phyloP scores from a whole-genome alignment of 352 stramenopile species.

The Globisporangium acanthophoron region DNA sequence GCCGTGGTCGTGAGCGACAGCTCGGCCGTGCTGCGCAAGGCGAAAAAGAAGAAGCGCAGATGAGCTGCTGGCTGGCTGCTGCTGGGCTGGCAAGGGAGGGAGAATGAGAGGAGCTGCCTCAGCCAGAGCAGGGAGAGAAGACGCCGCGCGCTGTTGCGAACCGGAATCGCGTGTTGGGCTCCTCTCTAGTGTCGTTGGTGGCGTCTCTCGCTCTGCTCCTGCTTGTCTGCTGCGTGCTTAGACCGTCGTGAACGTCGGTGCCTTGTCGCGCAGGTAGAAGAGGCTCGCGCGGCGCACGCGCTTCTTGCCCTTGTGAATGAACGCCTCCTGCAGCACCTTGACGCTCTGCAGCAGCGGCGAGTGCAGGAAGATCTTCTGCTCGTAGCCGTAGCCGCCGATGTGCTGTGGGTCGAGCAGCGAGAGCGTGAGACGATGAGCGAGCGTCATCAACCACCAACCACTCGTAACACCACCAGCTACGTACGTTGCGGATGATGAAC shows the following conservation, averaged over 20 bases:
- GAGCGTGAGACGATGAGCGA: not conserved
- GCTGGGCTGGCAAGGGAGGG: not conserved
- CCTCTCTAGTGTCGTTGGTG: not conserved
- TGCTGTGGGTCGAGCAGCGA: conserved; percentile 25
- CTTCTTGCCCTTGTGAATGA: conserved; percentile 91
- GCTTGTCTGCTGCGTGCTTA: conserved; percentile 21
- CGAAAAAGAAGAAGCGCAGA: conserved; percentile 86
- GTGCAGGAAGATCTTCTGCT: conserved; percentile 88
- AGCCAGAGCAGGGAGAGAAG: not conserved
- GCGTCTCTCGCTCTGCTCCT: not conserved
- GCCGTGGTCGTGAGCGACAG: conserved; percentile 47
- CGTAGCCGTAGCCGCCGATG: conserved; percentile 81
- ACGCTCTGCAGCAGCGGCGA: conserved; percentile 85
- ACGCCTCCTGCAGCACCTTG: conserved; percentile 84
- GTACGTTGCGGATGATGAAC: conserved; percentile 83
- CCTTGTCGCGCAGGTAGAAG: conserved; percentile 88
- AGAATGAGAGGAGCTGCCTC: not conserved
- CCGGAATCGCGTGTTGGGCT: not conserved
- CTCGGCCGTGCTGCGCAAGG: conserved; percentile 69
- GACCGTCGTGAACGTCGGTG: conserved; percentile 74
- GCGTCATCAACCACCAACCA: not conserved
- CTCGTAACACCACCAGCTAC: conserved; percentile 7
- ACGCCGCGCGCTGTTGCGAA: not conserved
- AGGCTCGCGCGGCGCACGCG: conserved; percentile 85
- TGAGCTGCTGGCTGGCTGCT: conserved; percentile 18